These are phyloP conservation scores for Barbarea vulgaris DNA, from an alignment of 345 rosid species.

Conservation along the genomic window DNA sequence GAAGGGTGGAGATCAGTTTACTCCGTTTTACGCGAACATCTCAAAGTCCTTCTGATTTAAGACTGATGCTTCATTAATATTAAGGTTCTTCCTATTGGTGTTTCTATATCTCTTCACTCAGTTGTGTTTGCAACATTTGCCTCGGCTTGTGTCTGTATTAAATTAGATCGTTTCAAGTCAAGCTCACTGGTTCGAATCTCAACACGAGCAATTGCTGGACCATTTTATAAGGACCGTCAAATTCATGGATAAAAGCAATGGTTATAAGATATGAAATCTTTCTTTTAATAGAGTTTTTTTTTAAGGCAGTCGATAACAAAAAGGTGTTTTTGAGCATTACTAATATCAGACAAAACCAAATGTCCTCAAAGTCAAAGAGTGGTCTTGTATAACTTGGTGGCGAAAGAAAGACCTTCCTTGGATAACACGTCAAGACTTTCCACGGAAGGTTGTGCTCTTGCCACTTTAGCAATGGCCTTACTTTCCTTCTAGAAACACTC, in stretches of 20 bases:
- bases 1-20: constrained; percentile 57
- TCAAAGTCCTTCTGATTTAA: constrained; percentile 30
- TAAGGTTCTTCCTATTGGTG: not conserved
- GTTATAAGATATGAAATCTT: not conserved
- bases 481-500: constrained; percentile 85
- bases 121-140: constrained; percentile 16
- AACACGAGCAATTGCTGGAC: not conserved
- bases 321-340: no score
- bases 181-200: constrained; percentile 7
- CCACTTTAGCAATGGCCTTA: constrained; percentile 79
- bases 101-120: constrained; percentile 4
- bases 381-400: constrained; percentile 1
- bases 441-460: constrained; percentile 66
- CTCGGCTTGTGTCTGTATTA: not conserved
- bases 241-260: constrained; percentile 14
- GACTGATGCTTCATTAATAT: constrained; percentile 20
- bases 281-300: no score
- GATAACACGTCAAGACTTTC: constrained; percentile 55
- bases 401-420: constrained; percentile 66
- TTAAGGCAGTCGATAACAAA: no score
- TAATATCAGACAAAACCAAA: not conserved
- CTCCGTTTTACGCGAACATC: constrained; percentile 39
- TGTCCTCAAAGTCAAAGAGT: not conserved
- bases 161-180: constrained; percentile 21
- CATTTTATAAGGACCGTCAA: not conserved